Evolutionary conservation across 768 basidiomycete genomes (phyloP).

Genomic region (Tephrocybe sp.): DNA sequence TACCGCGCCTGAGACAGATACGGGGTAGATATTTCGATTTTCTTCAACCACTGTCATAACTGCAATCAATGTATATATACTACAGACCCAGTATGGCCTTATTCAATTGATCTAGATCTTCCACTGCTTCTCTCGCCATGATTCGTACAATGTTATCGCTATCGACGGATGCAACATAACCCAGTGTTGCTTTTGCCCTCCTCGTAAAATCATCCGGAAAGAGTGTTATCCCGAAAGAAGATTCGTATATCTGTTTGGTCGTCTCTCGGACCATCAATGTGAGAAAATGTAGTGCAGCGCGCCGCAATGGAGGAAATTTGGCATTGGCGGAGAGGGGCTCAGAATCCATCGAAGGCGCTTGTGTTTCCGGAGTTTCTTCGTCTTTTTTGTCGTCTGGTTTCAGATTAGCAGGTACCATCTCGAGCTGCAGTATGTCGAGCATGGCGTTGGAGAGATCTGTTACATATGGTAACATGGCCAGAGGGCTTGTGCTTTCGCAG

Average conservation of each 20-base stretch:
- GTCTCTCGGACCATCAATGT: conserved; percentile 64
- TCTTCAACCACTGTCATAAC: too few relatives aligned
- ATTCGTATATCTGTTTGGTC: conserved; percentile 51
- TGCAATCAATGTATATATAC: too few relatives aligned
- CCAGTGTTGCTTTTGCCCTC: conserved; percentile 58
- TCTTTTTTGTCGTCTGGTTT: conserved; percentile 21
- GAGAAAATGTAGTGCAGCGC: conserved; percentile 86
- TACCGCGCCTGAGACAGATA: conserved; percentile 89
- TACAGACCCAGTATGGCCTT: conserved; percentile 42
- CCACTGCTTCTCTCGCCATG: conserved; percentile 73
- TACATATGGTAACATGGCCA: conserved; percentile 64
- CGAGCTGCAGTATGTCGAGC: conserved; percentile 75
- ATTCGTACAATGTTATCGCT: conserved; percentile 67
- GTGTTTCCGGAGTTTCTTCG: neutral
- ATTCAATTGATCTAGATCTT: conserved; percentile 52
- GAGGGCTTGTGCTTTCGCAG: conserved; percentile 62
- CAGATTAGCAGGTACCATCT: conserved; percentile 39
- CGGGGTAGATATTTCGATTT: conserved; percentile 60
- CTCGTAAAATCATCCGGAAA: conserved; percentile 40
- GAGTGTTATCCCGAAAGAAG: conserved; percentile 21
- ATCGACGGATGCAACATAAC: conserved; percentile 72
- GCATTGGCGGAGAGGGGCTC: conserved; percentile 59
- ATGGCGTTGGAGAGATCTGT: conserved; percentile 63
- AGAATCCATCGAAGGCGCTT: conserved; percentile 43
- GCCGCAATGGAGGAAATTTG: conserved; percentile 78